Conservation (phyloP, 1,284 basidiomycete species). For the Pulveroboletus ridleyi region DNA sequence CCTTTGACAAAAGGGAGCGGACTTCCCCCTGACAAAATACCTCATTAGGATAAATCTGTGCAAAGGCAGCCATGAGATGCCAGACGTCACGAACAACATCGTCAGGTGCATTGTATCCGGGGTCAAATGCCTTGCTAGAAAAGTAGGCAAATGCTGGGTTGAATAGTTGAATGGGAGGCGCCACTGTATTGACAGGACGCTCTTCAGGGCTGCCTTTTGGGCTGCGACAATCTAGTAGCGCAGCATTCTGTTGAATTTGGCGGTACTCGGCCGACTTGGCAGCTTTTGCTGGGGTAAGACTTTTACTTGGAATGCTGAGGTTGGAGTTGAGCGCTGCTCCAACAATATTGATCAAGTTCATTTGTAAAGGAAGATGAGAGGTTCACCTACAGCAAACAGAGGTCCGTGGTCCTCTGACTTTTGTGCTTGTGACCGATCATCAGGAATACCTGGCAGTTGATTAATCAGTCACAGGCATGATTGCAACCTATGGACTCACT, state of each 20-base stretch:
- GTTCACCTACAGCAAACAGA: no score
- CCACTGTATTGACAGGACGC: conserved; percentile 2
- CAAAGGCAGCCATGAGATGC: conserved; percentile 10
- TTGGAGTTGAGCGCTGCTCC: background rate
- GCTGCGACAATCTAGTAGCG: conserved; percentile 12
- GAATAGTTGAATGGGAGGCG: conserved; percentile 24
- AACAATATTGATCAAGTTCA: background rate
- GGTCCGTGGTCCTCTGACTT: no score
- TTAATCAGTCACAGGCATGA: no score
- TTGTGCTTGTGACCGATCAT: no score
- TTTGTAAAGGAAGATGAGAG: no score
- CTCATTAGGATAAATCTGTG: conserved; percentile 14
- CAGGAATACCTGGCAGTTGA: no score
- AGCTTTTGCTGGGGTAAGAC: conserved; percentile 1
- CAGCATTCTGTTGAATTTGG: background rate
- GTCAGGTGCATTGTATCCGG: conserved; percentile 5
- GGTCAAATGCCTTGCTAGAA: conserved; percentile 26
- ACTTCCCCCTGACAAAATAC: background rate
- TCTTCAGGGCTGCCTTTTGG: no score
- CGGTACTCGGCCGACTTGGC: conserved; percentile 15
- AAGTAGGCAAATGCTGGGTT: conserved; percentile 25
- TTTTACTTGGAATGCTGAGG: background rate
- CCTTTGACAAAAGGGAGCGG: background rate
- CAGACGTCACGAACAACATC: background rate
- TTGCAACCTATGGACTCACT: no score